Evolutionary conservation across 1,284 basidiomycete genomes (phyloP), one percentile per base, ranked within the genome.

Genomic region (Trametes sp.): DNA sequence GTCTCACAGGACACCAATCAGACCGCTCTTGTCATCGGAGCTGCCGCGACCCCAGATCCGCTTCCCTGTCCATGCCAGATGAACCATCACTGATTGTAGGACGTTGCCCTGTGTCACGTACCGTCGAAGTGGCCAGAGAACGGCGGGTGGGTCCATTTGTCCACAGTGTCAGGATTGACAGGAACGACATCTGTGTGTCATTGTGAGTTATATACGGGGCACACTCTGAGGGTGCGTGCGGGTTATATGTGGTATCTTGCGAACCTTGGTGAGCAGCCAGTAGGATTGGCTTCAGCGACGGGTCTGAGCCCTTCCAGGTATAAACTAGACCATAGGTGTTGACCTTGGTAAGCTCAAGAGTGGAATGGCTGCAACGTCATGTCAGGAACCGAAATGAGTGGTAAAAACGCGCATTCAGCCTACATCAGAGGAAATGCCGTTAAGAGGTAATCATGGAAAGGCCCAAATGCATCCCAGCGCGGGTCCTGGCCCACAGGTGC

Each of bases 291-390:
- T 91, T 88, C 63, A 90, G 77, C 7, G 75, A 73, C 1, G 72
- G 49, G 62, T 88, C 80, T 0, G 81, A 80, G 42, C 91, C 92
- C 44, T 79, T 72, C 84, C 88, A 89, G 13, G 83, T 82, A 69
- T 84, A 91, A 0, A 92, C 78, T 19, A 92, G 74, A 0, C 86
- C 91, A 62, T 87, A 87, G 0, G 85, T 84, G 69, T 89, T 87
- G 63, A 93, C 84, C 63, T 84, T 82, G 1, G 82, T 84, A 54
- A 87, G 71, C 29, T 80, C 74, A 4, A 89, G 77, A 19, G 77
- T 77, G 23, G 82, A 67, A 67, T 89, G 86, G 1, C 86, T 88
- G 56, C 46, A 38, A 28, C 19, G 9, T 19, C 23, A 2, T 42
- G 29, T 33, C 24, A 24, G 23, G n/a, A 19, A 19, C 16, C 53